A percentile compares a stretch with the other conserved stretches of the same genome.
phyloP scores from a whole-genome alignment of 169 alveolate species.

The Babesia divergens region DNA sequence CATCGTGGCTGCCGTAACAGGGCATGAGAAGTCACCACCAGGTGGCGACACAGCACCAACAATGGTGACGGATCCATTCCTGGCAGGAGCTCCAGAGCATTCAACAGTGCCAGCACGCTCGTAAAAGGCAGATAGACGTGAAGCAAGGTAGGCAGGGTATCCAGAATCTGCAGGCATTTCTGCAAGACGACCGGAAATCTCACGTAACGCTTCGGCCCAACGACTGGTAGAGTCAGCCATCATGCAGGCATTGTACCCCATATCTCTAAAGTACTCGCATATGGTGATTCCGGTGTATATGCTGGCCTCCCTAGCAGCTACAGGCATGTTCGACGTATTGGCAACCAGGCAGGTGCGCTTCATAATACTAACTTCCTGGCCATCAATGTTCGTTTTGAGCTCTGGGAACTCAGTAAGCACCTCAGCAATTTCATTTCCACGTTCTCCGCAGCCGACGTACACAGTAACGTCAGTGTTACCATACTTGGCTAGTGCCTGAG shows the following conservation, averaged over 20 bases:
- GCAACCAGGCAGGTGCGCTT: conserved; percentile 99
- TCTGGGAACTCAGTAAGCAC: conserved; percentile 98
- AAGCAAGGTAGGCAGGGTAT: conserved; percentile 99
- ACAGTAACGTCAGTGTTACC: conserved; percentile 94
- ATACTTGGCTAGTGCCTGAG: conserved; percentile 94
- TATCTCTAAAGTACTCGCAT: conserved; percentile 99
- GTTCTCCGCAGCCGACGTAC: conserved; percentile 99
- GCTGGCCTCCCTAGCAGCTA: conserved; percentile 99
- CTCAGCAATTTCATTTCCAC: conserved; percentile 99
- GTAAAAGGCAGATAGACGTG: conserved; percentile 97
- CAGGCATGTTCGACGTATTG: conserved; percentile 99
- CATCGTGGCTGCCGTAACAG: conserved; percentile 97
- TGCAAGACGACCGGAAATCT: conserved; percentile 98
- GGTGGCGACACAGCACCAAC: conserved; percentile 99
- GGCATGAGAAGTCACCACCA: conserved; percentile 99
- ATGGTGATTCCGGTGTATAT: conserved; percentile 97
- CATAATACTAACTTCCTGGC: conserved; percentile 93
- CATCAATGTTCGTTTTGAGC: conserved; percentile 87
- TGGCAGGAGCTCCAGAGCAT: conserved; percentile 96
- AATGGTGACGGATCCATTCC: conserved; percentile 97
- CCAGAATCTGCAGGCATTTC: conserved; percentile 99
- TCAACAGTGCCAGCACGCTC: conserved; percentile 97
- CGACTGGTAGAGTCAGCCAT: conserved; percentile 99
- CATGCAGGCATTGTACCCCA: conserved; percentile 98
- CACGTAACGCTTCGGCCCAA: conserved; percentile 99